Conservation (phyloP, 1,284 basidiomycete species). For the Lentinula novae-zelandiae region DNA sequence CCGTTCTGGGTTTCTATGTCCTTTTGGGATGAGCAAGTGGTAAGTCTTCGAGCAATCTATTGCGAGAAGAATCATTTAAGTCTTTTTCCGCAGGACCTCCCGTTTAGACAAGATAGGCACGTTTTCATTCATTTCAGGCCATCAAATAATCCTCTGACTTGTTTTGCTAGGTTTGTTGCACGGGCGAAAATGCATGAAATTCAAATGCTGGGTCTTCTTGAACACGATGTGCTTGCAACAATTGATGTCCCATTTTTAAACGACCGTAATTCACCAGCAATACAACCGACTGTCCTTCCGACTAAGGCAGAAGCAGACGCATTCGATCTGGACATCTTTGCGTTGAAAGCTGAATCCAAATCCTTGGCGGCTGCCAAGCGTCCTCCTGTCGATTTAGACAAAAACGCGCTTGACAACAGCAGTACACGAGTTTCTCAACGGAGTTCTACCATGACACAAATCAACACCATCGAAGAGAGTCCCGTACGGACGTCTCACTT, state of each 20-base stretch:
- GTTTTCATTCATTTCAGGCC: conserved; percentile 15
- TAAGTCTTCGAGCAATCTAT: not conserved
- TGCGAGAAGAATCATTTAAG: too few relatives aligned
- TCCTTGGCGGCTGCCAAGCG: conserved; percentile 9
- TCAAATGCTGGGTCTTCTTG: conserved; percentile 87
- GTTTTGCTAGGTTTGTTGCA: conserved; percentile 67
- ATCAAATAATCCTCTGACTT: conserved; percentile 4
- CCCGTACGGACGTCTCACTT: conserved; percentile 46
- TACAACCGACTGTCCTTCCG: conserved; percentile 22
- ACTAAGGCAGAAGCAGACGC: conserved; percentile 59
- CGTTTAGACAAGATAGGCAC: conserved; percentile 81
- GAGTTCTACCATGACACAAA: conserved; percentile 39
- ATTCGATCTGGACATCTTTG: conserved; percentile 69
- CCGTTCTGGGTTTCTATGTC: conserved; percentile 80
- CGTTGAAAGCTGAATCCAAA: conserved; percentile 39
- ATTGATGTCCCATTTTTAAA: conserved; percentile 80
- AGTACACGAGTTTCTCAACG: conserved; percentile 42
- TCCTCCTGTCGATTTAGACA: not conserved
- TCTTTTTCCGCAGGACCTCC: conserved; percentile 47
- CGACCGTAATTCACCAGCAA: conserved; percentile 25
- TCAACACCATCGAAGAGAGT: conserved; percentile 68
- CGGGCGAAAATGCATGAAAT: conserved; percentile 94
- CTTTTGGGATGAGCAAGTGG: conserved; percentile 82
- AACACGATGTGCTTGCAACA: conserved; percentile 83
- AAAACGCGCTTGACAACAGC: conserved; percentile 16